Evolutionary conservation across 805 yeast species (phyloP), one percentile per base, ranked within the genome.

Genomic region (Barnettozyma botsteinii): DNA sequence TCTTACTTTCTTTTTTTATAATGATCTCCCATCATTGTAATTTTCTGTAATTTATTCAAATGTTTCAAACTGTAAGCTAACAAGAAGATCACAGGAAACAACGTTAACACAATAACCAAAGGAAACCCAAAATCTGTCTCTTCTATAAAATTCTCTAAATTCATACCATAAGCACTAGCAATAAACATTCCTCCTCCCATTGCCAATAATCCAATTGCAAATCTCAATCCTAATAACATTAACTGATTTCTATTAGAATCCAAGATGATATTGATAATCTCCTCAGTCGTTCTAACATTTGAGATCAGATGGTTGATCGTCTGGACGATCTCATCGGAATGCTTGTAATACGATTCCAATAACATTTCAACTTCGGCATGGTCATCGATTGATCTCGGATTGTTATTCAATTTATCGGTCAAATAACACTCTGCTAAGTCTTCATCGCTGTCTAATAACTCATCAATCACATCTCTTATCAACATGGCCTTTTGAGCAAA

Each of bases 121-220:
- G 59, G 57, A 56, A 87, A 85, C 24, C 96, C 96, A 47, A 72
- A 70, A 40, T 74, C 72, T 2, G 79, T 66, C 41, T 88, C 95
- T 58, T 93, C 99, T 18, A 93, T 80, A 56, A 85, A 88, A 62
- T 91, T 93, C 55, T 84, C 86, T 59, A 93, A 66, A 61, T 93
- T 93, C 98, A 93, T 93, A 26, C 99, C 99, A 60, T 89, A 93
- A 10, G 87, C 66, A 0, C 96, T 83, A 2, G 95, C 93, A 13
- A 86, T 58, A 49, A 85, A 85, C 33, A 94, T 66, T 1, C 93
- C 82, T 13, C 81, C 75, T 2, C 95, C 95, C 53, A 89, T 66
- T 4, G 95, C 81, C 26, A 93, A 65, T 41, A 94, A 70, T 0
- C 95, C 93, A 20, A 87, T 79, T 37, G 93, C 81, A 58, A 87